Evolutionary conservation across 805 yeast species (phyloP), one percentile per base, ranked within the genome.

Genomic region (Candida fluviatilis): DNA sequence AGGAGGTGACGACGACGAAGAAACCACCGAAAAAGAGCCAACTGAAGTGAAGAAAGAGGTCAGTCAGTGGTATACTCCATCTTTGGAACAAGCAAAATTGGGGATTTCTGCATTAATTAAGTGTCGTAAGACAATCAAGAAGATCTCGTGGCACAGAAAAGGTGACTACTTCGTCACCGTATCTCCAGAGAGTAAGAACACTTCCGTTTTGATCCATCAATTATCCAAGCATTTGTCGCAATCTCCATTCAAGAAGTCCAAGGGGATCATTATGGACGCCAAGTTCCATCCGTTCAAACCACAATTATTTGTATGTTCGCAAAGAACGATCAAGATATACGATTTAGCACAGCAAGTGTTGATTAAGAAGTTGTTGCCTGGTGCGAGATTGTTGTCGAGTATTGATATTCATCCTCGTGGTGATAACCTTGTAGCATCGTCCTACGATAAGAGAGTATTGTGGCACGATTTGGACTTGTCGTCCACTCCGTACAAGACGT

Each of bases 271-370:
- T 33, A 89, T 89, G 82, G 95, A 89, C 59, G 97, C 96, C 45
- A 84, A 84, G 62, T 93, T 93, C 80, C 99, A 93, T 64, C 99
- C 99, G 21, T 82, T 85, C 67, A 82, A 86, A 55, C 99, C 99
- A 17, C 95, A 87, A 57, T 73, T 93, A 45, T 85, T 86, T 54
- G 98, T 93, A 36, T 89, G 91, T 51, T 85, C 96, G 8, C 99
- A 93, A 69, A 77, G 98, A 56, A 86, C 89, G 50, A 76, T 93
- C 47, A 80, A 96, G 50, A 78, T 93, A 38, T 93, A 93, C 62
- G 96, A 93, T 60, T 75, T 93, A 52, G 78, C 95, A 18, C 85
- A 82, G 53, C 99, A 93, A 69, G 77, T 75, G 16, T 63, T 93
- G 48, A 73, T 84, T 42, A 89, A 88, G 72, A 87, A 89, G 53